Base-by-base conservation (phyloP, 768 basidiomycete genomes). In the Pulveroboletus ravenelii region DNA sequence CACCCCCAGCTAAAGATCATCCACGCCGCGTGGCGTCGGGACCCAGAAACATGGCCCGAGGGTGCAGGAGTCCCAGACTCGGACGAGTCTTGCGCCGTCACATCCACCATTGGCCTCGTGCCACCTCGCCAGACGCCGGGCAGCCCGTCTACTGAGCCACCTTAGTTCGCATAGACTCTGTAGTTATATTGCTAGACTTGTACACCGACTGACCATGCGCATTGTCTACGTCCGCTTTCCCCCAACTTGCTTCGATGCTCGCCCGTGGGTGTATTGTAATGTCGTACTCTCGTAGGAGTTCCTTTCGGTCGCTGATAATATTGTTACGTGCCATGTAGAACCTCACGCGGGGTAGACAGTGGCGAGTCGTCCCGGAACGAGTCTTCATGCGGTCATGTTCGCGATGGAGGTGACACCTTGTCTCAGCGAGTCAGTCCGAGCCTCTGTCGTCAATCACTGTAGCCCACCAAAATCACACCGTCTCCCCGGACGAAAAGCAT, bases 401-500 rank as follows among this genome's bases (percentile, higher is more conserved):
- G 80, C 51, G 86, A 81, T 41, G 88, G 88, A 43, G 88, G 88
- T 5, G 88, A 90, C 40, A 90, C 88, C 88, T 90, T 32, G 57
- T 25, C 35, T 42, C 50, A 53, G 47, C 29, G n/a, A 49, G 50
- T 61, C 50, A 66, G 51, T 48, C 38, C 17, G 18, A n/a, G 31
- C 29, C 20, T 23, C 25, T 18, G 36, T 37, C 38, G 31, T 41
- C 38, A 3, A 32, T 41, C 45, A 18, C 32, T 17, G 12, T 39
- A 23, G 74, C 84, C 54, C 55, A 96, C 95, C 66, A 98, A 73
- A 56, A 98, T 97, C 17, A 98, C 95, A 48, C 95, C 93, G 66
- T 97, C 95, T 45, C 95, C 95, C 67, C 96, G 77, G 1, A 99
- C 94, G 62, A 97, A 99, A 37, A 99, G 76, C 95, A 99, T 98